phyloP scores from a whole-genome alignment of 805 yeast species.

The Ogataea polymorpha region DNA sequence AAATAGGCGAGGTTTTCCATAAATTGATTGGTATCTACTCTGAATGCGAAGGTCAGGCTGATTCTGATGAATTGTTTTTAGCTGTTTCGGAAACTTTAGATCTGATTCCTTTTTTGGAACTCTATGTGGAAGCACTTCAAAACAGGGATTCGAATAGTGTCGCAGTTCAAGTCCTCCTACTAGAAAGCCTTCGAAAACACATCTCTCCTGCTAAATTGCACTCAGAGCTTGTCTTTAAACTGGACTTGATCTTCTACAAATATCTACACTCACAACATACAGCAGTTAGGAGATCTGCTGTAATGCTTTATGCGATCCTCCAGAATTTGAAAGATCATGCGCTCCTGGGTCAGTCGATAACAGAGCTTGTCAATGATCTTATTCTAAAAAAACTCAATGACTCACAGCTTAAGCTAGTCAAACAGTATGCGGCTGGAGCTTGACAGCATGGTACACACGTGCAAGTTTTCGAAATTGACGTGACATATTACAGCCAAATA shows the following conservation, averaged over 20 bases:
- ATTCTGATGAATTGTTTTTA: conserved; percentile 19
- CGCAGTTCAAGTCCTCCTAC: conserved; percentile 16
- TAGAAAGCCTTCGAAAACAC: conserved; percentile 12
- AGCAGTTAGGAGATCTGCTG: conserved; percentile 36
- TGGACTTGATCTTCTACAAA: conserved; percentile 33
- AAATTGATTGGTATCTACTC: conserved; percentile 18
- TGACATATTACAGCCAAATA: too few relatives aligned
- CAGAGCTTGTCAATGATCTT: conserved; percentile 26
- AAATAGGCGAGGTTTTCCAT: conserved; percentile 10
- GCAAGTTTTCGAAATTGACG: too few relatives aligned
- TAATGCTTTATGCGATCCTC: conserved; percentile 38
- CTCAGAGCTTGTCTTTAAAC: conserved; percentile 24
- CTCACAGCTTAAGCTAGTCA: conserved; percentile 46
- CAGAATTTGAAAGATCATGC: conserved; percentile 14
- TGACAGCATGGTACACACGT: too few relatives aligned
- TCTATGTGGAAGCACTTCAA: conserved; percentile 32
- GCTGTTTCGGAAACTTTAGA: conserved; percentile 38
- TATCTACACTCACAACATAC: conserved; percentile 34
- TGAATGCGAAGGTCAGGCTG: background rate
- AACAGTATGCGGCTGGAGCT: conserved; percentile 36
- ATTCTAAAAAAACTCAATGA: conserved; percentile 38
- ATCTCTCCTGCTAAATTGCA: conserved; percentile 13
- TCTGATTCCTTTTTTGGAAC: conserved; percentile 37
- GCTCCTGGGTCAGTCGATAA: conserved; percentile 15
- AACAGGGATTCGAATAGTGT: conserved; percentile 21